phyloP scores from a whole-genome alignment of 352 stramenopile species.

The Phytophthora nicotianae region DNA sequence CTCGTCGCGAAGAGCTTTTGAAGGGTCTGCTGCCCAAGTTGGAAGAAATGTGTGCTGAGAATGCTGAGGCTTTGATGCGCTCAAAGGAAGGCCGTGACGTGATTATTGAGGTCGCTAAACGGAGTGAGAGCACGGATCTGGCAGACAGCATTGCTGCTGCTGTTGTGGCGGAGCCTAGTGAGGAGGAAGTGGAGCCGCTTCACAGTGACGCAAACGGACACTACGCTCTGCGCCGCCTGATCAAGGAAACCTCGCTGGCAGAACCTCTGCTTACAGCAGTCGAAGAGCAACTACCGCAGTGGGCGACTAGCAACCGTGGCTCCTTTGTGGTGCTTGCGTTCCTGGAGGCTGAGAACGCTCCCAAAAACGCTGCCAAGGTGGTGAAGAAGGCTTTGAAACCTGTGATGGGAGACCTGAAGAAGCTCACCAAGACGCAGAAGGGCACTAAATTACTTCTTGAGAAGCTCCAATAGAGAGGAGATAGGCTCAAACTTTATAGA shows the following conservation, averaged over 20 bases:
- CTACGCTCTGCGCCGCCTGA: slow-evolving; percentile 71
- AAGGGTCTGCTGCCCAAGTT: slow-evolving; percentile 82
- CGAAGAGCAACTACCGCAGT: slow-evolving; percentile 49
- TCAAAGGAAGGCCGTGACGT: slow-evolving; percentile 85
- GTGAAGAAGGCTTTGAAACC: slow-evolving; percentile 71
- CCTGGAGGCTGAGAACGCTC: slow-evolving; percentile 68
- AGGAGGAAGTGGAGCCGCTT: slow-evolving; percentile 56
- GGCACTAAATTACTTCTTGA: slow-evolving; percentile 86
- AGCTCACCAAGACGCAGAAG: slow-evolving; percentile 61
- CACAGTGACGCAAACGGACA: slow-evolving; percentile 78
- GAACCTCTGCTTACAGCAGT: slow-evolving; percentile 59
- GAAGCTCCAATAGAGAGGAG: slow-evolving; percentile 68
- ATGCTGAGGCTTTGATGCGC: slow-evolving; percentile 67
- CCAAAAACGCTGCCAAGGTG: slow-evolving; percentile 49
- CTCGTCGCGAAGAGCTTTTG: slow-evolving; percentile 76
- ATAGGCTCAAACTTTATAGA: slow-evolving; percentile 50
- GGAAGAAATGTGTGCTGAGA: slow-evolving; percentile 73
- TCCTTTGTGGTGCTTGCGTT: slow-evolving; percentile 87
- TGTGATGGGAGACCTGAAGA: slow-evolving; percentile 59
- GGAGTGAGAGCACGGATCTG: slow-evolving; percentile 55
- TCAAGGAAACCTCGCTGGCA: slow-evolving; percentile 73
- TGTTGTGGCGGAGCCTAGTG: slow-evolving; percentile 44
- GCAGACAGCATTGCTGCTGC: slow-evolving; percentile 50
- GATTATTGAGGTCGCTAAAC: slow-evolving; percentile 82
- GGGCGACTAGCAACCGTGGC: slow-evolving; percentile 75